Evolutionary conservation across 23 red algal species (phyloP).

Genomic region (Gracilariopsis chorda): DNA sequence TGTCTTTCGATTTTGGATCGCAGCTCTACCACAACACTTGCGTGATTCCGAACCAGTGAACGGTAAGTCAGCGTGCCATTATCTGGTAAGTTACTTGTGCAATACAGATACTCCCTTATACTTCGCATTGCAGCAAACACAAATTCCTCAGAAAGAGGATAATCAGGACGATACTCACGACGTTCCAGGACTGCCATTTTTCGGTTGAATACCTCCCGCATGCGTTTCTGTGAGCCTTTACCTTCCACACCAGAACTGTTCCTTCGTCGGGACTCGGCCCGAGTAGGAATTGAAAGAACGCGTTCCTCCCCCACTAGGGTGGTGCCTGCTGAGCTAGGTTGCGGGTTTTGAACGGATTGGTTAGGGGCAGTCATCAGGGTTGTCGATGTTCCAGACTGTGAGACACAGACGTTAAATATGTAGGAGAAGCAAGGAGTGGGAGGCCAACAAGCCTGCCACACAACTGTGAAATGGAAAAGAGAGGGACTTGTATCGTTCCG

Average conservation of each 20-base stretch:
- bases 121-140: not conserved
- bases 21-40: not conserved
- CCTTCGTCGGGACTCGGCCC: not conserved
- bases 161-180: not conserved
- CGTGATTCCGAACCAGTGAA: not conserved
- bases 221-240: not conserved
- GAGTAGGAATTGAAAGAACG: not conserved
- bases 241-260: not conserved
- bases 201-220: constrained; percentile 15
- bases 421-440: too few species aligned
- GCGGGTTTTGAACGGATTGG: not conserved
- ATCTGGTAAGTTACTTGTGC: not conserved
- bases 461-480: too few species aligned
- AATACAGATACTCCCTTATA: not conserved
- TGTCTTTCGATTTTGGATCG: not conserved
- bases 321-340: not conserved
- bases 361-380: not conserved
- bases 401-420: too few species aligned
- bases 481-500: too few species aligned
- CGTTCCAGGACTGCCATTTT: not conserved
- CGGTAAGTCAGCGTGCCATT: not conserved
- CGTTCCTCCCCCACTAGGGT: not conserved
- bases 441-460: too few species aligned
- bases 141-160: not conserved
- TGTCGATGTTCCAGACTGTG: too few species aligned